Evolutionary conservation across 2,329 filamentous ascomycete genomes (phyloP), one percentile per base, ranked within the genome.

Genomic region (Calonectria hawksworthii): DNA sequence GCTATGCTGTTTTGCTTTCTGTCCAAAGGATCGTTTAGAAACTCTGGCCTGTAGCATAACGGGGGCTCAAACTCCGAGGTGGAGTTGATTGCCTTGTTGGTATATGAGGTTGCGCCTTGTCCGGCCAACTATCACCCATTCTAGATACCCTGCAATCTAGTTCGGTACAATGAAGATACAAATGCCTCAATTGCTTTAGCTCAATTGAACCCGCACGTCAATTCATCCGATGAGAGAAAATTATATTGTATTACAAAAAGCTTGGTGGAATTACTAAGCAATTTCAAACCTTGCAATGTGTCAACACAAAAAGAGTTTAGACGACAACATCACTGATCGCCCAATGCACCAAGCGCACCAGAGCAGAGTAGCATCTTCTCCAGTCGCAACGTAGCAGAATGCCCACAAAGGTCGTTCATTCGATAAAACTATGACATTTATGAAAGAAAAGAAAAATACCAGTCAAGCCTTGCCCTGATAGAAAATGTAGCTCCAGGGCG

Each of bases 11-110:
- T 23, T 34, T 61, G 34, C 13, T 10, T 41, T n/a, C 14, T 26
- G 10, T 28, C 21, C 34, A 13, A 10, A 28, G 36, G 13, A 14
- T 41, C 23, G 23, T 63, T 41, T 36, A 41, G 26, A 52, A 68
- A 52, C 50, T 28, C 52, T 54, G 8, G 14, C 23, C 23, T 2
- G 5, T 41, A 30, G 14, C 41, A 10, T 18, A 67, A 67, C 32
- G 56, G 56, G 30, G 34, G 28, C 16, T 61, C 32, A 41, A 41
- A 41, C 28, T 63, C 56, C 36, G 56, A 21, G 34, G 56, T 63
- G 56, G 56, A 68, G 65, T 68, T 38, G 21, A 28, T 36, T 34
- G 6, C 65, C 44, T 52, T 54, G 44, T 54, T 68, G 34, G 36
- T 41, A 63, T 16, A 38, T 63, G 18, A 41, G 14, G n/a, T 34